Base-by-base conservation (phyloP, 441 rosid species). In the Croton laevigatus region DNA sequence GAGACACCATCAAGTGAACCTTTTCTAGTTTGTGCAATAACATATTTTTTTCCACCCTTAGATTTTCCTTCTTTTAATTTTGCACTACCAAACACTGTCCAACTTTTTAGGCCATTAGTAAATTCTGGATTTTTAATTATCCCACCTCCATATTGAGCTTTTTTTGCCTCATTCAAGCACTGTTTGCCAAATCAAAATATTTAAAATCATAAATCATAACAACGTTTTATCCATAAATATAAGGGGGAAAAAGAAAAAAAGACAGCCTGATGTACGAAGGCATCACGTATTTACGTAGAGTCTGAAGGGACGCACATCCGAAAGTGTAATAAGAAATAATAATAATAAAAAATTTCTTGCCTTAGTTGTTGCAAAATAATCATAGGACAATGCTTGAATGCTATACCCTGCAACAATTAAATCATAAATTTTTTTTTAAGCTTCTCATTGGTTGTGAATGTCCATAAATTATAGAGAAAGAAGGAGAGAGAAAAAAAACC, bases 301-400 rank as follows among this genome's bases (percentile, higher is more conserved):
- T n/a, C n/a, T n/a, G n/a, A n/a, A n/a, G n/a, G n/a, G n/a, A n/a
- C n/a, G n/a, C n/a, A n/a, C n/a, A n/a, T n/a, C n/a, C n/a, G n/a
- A n/a, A n/a, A n/a, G n/a, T n/a, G n/a, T n/a, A 40, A 8, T 5
- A 40, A 40, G 9, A 3, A 40, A 40, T 4, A 38, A 38, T 4
- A 8, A 40, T 5, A 40, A 1, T 1, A 40, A 40, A 40, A 5
- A 40, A 5, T 1, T 40, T 40, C 44, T 40, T 40, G 44, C 94
- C 97, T 91, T 36, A 36, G 83, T 76, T 65, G 88, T 82, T 59
- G 87, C 88, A 62, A 85, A 84, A 48, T 81, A 70, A 70, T 84
- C 89, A 32, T 78, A 71, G 32, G 71, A 71, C 74, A 82, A 52
- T 59, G 80, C 75, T 14, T 59, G 72, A 7, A 13, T 62, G 55